Evolutionary conservation across 2,329 filamentous ascomycete genomes (phyloP), one percentile per base, ranked within the genome.

Genomic region (Cytospora schulzeri): DNA sequence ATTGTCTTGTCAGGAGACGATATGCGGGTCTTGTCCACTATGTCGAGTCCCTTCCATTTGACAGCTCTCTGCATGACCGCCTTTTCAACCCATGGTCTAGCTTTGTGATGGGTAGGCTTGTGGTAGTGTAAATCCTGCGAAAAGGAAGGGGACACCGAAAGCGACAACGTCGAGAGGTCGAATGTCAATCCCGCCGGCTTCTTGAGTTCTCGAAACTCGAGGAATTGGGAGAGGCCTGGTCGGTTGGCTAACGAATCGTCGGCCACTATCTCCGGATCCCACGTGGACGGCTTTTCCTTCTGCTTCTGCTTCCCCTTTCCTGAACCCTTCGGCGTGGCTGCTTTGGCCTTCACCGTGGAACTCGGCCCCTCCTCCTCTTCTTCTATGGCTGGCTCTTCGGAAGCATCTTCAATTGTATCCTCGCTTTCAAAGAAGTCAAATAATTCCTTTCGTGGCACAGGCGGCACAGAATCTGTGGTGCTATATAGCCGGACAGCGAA

Each of bases 201-300:
- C 14, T 35, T 35, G 17, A 56, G 31, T 26, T 56, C 53, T 24
- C 53, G 53, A n/a, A 56, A 28, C 53, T 56, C 33, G 3, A 56
- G 31, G 12, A 35, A 56, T 9, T 9, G 41, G 31, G 24, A 14
- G 26, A 56, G 6, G 24, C 53, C 53, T 15, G 53, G 53, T 11
- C 53, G 53, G 8, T 3, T 35, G 28, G 7, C 17, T 15, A 56
- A 19, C 3, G 53, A 22, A 29, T 22, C 24, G 11, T 56, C 31
- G 19, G 19, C 28, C 29, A 35, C 11, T 17, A 35, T 35, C 8
- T 38, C 19, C 7, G 53, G 26, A 6, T 35, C 28, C 53, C 53
- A 56, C 12, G 52, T 54, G 14, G 26, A 6, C 17, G 5, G 26
- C 26, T 29, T 2, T 19, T 8, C 22, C 52, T 28, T 48, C 45